Percentiles rank a stretch among this genome's conserved stretches.
These are phyloP conservation scores for Manihot esculenta DNA, from an alignment of 441 rosid genomes.

Conservation along the genomic window DNA sequence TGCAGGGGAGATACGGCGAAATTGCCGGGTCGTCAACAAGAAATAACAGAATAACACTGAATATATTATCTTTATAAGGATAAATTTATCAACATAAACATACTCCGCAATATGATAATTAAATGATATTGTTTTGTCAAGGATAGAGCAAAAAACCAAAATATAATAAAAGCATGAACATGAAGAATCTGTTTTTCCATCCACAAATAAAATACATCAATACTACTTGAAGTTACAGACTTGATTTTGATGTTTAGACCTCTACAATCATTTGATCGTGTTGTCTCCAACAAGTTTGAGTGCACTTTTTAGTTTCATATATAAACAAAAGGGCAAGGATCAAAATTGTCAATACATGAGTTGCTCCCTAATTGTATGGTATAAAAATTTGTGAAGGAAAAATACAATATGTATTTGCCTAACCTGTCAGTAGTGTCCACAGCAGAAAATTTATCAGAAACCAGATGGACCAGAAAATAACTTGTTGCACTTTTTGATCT, in stretches of 20 bases:
- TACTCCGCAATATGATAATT: constrained; percentile 5
- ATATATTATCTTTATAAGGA: constrained; percentile 16
- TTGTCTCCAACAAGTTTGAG: neutral
- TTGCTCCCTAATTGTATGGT: constrained; percentile 23
- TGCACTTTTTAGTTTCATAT: constrained; percentile 33
- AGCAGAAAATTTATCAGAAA: constrained; percentile 23
- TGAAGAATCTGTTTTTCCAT: constrained; percentile 23
- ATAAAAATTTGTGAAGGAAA: constrained; percentile 14
- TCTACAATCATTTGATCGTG: constrained; percentile 1
- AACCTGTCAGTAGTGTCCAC: constrained; percentile 43
- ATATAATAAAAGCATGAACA: constrained; percentile 19
- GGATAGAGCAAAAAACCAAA: constrained; percentile 12
- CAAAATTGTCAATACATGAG: constrained; percentile 31
- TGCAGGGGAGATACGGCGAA: constrained; percentile 57
- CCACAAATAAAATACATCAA: constrained; percentile 30
- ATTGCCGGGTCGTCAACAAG: constrained; percentile 52
- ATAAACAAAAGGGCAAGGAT: constrained; percentile 34
- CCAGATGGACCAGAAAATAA: constrained; percentile 22
- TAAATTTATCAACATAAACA: constrained; percentile 25
- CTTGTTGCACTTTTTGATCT: constrained; percentile 33
- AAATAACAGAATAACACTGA: constrained; percentile 24
- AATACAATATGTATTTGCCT: constrained; percentile 36
- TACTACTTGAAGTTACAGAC: neutral
- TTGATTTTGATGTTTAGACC: constrained; percentile 1
- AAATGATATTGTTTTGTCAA: constrained; percentile 23